A percentile compares a stretch with the other conserved stretches of the same genome.
These are phyloP conservation scores for Fusarium veterinarium DNA, from an alignment of 2,329 filamentous ascomycete genomes.

Conservation along the genomic window DNA sequence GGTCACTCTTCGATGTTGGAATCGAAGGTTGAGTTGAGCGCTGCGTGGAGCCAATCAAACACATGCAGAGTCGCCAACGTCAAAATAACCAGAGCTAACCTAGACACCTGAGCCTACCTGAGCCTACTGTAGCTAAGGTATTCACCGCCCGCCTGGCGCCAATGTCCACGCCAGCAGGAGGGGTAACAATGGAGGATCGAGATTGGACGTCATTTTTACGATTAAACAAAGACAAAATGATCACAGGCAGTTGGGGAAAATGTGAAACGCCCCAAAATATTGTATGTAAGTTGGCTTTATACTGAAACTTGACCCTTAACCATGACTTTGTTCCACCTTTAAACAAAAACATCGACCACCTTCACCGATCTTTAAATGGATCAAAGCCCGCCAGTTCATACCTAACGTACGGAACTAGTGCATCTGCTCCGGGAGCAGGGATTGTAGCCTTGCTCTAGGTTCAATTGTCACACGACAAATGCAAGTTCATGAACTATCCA, in stretches of 20 bases:
- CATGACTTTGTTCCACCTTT: slow-evolving; percentile 12
- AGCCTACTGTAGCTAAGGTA: neutral
- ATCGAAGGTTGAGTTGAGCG: slow-evolving; percentile 37
- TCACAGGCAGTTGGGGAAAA: neutral
- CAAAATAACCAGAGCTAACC: slow-evolving; percentile 36
- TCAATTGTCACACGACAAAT: slow-evolving; percentile 4
- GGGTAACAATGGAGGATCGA: slow-evolving; percentile 31
- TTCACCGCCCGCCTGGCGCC: slow-evolving; percentile 42
- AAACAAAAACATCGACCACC: neutral
- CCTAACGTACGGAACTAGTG: neutral
- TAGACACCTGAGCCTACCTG: slow-evolving; percentile 21
- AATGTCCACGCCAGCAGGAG: slow-evolving; percentile 32
- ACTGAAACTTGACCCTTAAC: neutral
- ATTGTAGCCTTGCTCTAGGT: slow-evolving; percentile 16
- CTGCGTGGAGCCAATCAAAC: slow-evolving; percentile 44
- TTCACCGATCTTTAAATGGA: slow-evolving; percentile 9
- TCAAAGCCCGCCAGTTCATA: neutral
- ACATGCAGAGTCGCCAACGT: slow-evolving; percentile 33
- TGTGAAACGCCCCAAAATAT: neutral
- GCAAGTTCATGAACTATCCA: neutral
- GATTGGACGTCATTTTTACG: slow-evolving; percentile 14
- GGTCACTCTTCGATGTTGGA: slow-evolving; percentile 34
- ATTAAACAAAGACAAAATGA: neutral
- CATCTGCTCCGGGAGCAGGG: slow-evolving; percentile 22
- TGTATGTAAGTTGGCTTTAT: neutral